Evolutionary conservation across 2,329 filamentous ascomycete species (phyloP).

Genomic region (Pestalotiopsis sp.): DNA sequence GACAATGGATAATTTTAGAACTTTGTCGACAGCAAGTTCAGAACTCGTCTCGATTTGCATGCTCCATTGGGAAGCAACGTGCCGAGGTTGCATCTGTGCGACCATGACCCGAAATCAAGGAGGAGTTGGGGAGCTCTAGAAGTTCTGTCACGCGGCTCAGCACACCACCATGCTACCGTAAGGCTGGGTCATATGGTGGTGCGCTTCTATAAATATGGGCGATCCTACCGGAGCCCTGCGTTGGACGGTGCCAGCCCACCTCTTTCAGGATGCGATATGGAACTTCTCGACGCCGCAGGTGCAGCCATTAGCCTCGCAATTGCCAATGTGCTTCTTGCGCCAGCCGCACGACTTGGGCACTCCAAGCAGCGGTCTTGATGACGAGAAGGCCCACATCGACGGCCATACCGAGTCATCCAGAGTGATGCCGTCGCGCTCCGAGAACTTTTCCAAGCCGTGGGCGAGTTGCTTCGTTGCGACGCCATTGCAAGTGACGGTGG

Average conservation of each 20-base stretch:
- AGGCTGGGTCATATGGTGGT: background rate
- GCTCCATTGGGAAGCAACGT: background rate
- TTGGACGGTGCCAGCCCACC: background rate
- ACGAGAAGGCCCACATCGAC: slow-evolving; percentile 30
- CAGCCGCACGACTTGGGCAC: slow-evolving; percentile 19
- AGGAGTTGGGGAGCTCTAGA: background rate
- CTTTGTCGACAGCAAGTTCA: background rate
- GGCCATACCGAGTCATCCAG: slow-evolving; percentile 26
- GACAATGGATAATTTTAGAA: background rate
- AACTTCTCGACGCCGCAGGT: slow-evolving; percentile 28
- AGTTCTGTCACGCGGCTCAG: background rate
- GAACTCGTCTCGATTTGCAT: background rate
- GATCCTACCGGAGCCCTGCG: background rate
- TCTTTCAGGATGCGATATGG: slow-evolving; percentile 7
- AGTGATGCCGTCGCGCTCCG: slow-evolving; percentile 15
- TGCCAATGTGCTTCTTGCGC: slow-evolving; percentile 28
- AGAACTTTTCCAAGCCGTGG: slow-evolving; percentile 26
- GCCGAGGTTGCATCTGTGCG: background rate
- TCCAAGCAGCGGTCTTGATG: slow-evolving; percentile 30
- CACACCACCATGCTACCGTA: background rate
- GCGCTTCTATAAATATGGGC: slow-evolving; percentile 4
- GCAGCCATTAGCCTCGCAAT: slow-evolving; percentile 25
- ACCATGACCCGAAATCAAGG: background rate
- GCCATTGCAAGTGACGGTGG: slow-evolving; percentile 72
- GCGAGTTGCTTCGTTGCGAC: slow-evolving; percentile 68